Evolutionary conservation across 148 eudicot genomes (phyloP), one percentile per base, ranked within the genome.

Genomic region (Rheum nobile): DNA sequence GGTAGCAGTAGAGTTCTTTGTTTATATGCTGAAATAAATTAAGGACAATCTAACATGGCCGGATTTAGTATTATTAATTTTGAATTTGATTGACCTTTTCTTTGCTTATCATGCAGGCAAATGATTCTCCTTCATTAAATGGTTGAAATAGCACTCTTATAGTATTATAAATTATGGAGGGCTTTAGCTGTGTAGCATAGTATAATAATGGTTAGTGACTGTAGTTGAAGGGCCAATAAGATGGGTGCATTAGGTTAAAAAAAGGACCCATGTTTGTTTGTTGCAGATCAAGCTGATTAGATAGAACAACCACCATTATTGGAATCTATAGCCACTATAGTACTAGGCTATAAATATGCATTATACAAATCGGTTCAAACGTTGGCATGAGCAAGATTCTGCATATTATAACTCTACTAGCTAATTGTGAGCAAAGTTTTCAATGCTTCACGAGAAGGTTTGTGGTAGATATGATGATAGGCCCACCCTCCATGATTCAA

Each of bases 271-370:
- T 14, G 32, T 31, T 63, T 31, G 21, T 31, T 65, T 32, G 41
- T 29, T 65, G 9, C 39, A 65, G 22, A 31, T 32, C 38, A 65
- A 34, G 17, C 70, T 16, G 70, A 65, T 32, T 32, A 32, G 70
- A 65, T 34, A 65, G 70, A 65, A 22, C 70, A 65, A 65, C 70
- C 39, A 65, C 70, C 70, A 65, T 63, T 3, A 4, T 19, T 31
- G 17, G 69, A 63, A 31, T 63, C 69, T 21, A 7, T 54, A 8
- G 63, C 32, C 31, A 57, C 32, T 26, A 57, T 24, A 54, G 47
- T 47, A 5, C 9, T 38, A 6, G 8, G 1, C 16, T 11, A 43
- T 43, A 43, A 43, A 43, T 43, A 43, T 43, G 46, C 3, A 10
- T 14, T 43, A 43, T 13, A 22, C 57, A 50, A 3, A 50, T 50